Percentiles rank a stretch among this genome's conserved stretches.
Conservation (phyloP, 139 green algal genomes). For the Mesotaenium endlicherianum region DNA sequence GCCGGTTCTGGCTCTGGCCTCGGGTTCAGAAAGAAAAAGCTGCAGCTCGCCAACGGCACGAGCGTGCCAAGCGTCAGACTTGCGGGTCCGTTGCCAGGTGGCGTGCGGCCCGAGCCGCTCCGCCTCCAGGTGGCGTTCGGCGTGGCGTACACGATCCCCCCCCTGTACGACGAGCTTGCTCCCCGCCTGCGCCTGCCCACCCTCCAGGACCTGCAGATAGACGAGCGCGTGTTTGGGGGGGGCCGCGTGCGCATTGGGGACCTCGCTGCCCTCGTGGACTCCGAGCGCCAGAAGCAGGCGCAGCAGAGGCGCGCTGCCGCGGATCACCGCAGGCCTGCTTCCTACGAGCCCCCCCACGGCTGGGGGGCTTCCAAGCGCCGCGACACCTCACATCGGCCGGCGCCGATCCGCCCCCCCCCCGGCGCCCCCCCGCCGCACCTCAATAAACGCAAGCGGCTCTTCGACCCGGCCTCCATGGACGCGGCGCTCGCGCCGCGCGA, state of each 20-base stretch:
- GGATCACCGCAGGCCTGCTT: not conserved
- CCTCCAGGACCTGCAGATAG: constrained; percentile 10
- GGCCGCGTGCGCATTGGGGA: no score
- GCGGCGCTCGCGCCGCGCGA: not conserved
- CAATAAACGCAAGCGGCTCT: not conserved
- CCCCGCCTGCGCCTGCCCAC: constrained; percentile 4
- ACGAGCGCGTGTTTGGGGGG: constrained; percentile 41
- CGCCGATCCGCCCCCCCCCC: not conserved
- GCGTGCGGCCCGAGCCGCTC: not conserved
- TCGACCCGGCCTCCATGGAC: not conserved
- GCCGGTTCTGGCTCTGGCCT: not conserved
- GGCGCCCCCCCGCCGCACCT: not conserved
- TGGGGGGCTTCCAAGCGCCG: not conserved
- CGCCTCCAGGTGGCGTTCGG: not conserved
- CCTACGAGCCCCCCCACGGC: not conserved
- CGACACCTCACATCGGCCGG: not conserved
- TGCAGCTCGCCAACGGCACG: not conserved
- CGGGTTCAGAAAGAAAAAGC: not conserved
- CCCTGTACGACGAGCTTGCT: constrained; percentile 49
- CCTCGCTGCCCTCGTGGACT: no score
- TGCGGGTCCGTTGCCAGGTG: not conserved
- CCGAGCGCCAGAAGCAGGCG: constrained; percentile 12
- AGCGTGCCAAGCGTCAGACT: not conserved
- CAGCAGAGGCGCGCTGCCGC: not conserved
- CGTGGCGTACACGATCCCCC: constrained; percentile 31